A percentile compares a stretch with the other conserved stretches of the same genome.
Evolutionary conservation across 2,329 filamentous ascomycete genomes (phyloP).

Genomic region (Fusarium newnesense): DNA sequence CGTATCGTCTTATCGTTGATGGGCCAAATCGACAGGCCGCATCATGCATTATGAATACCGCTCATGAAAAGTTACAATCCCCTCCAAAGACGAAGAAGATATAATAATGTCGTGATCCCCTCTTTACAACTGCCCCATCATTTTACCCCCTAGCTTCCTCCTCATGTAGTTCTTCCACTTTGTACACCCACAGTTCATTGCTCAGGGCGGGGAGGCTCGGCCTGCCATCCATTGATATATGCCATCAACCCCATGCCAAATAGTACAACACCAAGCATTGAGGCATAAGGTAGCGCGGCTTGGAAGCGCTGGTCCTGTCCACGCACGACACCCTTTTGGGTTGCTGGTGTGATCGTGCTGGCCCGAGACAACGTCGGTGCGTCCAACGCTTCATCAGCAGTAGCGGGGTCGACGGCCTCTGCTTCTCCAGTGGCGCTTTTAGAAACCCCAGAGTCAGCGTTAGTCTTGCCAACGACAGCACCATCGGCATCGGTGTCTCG

Average conservation of each 20-base stretch:
- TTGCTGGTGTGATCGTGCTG: slow-evolving; percentile 61
- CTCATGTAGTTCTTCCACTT: slow-evolving; percentile 30
- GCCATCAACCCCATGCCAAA: slow-evolving; percentile 87
- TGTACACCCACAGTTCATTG: slow-evolving; percentile 42
- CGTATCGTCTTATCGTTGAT: slow-evolving; percentile 47
- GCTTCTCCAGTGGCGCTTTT: slow-evolving; percentile 28
- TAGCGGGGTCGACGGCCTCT: slow-evolving; percentile 31
- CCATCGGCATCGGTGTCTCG: slow-evolving; percentile 41
- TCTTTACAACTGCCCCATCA: slow-evolving; percentile 14
- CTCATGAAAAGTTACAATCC: slow-evolving; percentile 43
- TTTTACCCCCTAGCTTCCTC: slow-evolving; percentile 13
- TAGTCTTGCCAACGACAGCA: slow-evolving; percentile 28
- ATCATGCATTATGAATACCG: slow-evolving; percentile 47
- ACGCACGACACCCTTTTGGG: slow-evolving; percentile 53
- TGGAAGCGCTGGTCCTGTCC: slow-evolving; percentile 57
- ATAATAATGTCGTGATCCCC: slow-evolving; percentile 37
- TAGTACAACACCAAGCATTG: slow-evolving; percentile 83
- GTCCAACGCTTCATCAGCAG: slow-evolving; percentile 51
- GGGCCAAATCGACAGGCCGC: slow-evolving; percentile 41
- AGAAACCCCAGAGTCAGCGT: slow-evolving; percentile 32
- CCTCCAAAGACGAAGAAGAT: slow-evolving; percentile 33
- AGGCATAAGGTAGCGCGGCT: slow-evolving; percentile 77
- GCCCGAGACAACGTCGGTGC: slow-evolving; percentile 58
- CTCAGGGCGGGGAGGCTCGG: slow-evolving; percentile 48
- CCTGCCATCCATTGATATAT: slow-evolving; percentile 85